Base-by-base conservation (phyloP, 495 filamentous ascomycete genomes). In the Lepidopterella palustris region DNA sequence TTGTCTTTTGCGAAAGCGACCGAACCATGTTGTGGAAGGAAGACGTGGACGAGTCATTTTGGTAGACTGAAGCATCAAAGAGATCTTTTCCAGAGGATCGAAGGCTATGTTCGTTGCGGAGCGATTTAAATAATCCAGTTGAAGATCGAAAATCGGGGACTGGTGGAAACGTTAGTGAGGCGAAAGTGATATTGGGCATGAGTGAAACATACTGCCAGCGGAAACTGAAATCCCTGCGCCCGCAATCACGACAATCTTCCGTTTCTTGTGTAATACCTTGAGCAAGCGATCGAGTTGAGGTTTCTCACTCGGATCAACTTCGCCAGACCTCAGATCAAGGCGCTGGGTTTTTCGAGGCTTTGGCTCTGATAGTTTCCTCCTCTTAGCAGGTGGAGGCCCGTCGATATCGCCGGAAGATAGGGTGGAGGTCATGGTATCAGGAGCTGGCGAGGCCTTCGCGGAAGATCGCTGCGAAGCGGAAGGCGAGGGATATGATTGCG, bases 11-110 rank as follows among this genome's bases (percentile, higher is more conserved):
- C 28, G 90, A 90, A 57, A 97, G 80, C 67, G 86, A 83, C 66
- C 92, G 88, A 57, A 98, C 90, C 92, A 98, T 95, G 69, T 86
- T 84, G 72, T 97, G 95, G 77, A 98, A 98, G 3, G 86, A 87
- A 5, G 83, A 84, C 11, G 92, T 97, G 31, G 91, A 84, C 8
- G 80, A 79, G 67, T 96, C 88, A 75, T 92, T 87, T 67, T 88
- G 88, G 75, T 97, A 98, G 59, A 98, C 93, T 2, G 92, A 95
- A 50, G 93, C 93, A 77, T 98, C 93, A 65, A 98, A 97, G 1
- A 98, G 80, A 65, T 95, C 85, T 74, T 98, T 97, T 25, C 93
- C 93, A 0, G 92, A 95, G 23, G 88, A 84, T 72, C 95, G 97
- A 27, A 96, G 76, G 53, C 91, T 92, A 72, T 96, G 89, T 62